phyloP scores from a whole-genome alignment of 2,329 filamentous ascomycete species.

The Kalmusia sp. region DNA sequence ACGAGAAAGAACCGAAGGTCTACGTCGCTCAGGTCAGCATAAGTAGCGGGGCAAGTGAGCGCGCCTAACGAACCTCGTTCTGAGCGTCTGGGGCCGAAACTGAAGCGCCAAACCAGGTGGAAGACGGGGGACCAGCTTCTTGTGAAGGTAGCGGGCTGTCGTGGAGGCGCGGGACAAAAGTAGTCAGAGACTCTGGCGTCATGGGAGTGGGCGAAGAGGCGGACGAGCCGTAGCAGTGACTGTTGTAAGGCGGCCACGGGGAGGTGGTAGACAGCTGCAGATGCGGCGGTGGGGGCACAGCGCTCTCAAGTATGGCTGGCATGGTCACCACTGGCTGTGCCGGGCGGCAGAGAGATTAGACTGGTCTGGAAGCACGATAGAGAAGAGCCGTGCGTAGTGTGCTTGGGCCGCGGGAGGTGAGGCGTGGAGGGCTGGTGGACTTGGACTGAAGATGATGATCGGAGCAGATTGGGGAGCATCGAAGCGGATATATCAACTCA shows the following conservation, averaged over 20 bases:
- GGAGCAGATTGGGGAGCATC: slow-evolving; percentile 16
- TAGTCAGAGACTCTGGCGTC: slow-evolving; percentile 39
- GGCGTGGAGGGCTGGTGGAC: neutral
- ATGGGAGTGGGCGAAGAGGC: slow-evolving; percentile 38
- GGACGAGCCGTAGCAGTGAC: slow-evolving; percentile 32
- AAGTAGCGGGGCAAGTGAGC: slow-evolving; percentile 16
- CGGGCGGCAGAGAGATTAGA: slow-evolving; percentile 6
- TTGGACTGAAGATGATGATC: slow-evolving; percentile 7
- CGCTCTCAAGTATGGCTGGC: slow-evolving; percentile 43
- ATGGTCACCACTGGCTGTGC: slow-evolving; percentile 34
- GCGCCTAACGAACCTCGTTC: slow-evolving; percentile 35
- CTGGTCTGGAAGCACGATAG: slow-evolving; percentile 11
- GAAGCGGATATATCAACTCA: slow-evolving; percentile 28
- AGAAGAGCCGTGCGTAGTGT: slow-evolving; percentile 22
- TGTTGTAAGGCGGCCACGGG: slow-evolving; percentile 38
- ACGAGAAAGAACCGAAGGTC: slow-evolving; percentile 32
- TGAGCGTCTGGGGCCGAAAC: slow-evolving; percentile 36
- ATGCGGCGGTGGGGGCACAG: slow-evolving; percentile 42
- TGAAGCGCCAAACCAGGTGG: slow-evolving; percentile 40
- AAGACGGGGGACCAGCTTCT: slow-evolving; percentile 31
- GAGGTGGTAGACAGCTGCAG: slow-evolving; percentile 34
- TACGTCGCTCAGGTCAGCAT: slow-evolving; percentile 18
- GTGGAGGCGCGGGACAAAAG: slow-evolving; percentile 38
- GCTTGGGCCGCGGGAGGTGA: neutral
- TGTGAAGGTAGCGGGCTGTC: slow-evolving; percentile 36